phyloP scores from a whole-genome alignment of 1,284 basidiomycete species.

The Papiliotrema fonsecae region DNA sequence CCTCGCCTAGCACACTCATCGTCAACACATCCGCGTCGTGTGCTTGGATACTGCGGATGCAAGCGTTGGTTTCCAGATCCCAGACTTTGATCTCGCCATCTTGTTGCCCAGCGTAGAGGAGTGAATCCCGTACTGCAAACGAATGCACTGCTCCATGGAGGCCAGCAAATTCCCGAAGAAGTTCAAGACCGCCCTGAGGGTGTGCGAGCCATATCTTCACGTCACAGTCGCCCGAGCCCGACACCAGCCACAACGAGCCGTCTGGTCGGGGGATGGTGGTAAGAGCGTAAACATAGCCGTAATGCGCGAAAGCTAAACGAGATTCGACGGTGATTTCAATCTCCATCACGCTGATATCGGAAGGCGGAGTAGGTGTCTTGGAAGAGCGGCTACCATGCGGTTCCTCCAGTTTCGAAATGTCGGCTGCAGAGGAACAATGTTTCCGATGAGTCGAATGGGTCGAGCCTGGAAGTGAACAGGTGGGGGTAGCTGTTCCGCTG shows the following conservation, averaged over 20 bases:
- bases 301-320: conserved; percentile 81
- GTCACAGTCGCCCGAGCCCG: conserved; percentile 81
- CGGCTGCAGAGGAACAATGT: conserved; percentile 14
- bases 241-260: conserved; percentile 59
- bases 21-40: conserved; percentile 81
- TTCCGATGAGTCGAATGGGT: conserved; percentile 1
- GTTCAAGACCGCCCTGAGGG: conserved; percentile 33
- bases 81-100: conserved; percentile 88
- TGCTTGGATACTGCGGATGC: conserved; percentile 78
- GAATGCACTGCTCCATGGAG: conserved; percentile 61
- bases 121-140: conserved; percentile 67
- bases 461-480: conserved; percentile 8
- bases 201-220: conserved; percentile 82
- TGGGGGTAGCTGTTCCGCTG: conserved; percentile 30
- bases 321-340: conserved; percentile 60
- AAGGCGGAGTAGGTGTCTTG: not conserved
- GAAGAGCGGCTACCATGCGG: not conserved
- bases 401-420: conserved; percentile 11
- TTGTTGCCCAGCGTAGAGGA: conserved; percentile 87
- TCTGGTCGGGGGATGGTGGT: conserved; percentile 50
- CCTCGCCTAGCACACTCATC: conserved; percentile 65
- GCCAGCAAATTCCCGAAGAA: conserved; percentile 26
- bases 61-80: conserved; percentile 81
- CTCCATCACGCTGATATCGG: conserved; percentile 19
- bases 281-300: conserved; percentile 90